Evolutionary conservation across 2,329 filamentous ascomycete species (phyloP), one percentile per base, ranked within the genome.

Genomic region (Corniculantispora saksenae): DNA sequence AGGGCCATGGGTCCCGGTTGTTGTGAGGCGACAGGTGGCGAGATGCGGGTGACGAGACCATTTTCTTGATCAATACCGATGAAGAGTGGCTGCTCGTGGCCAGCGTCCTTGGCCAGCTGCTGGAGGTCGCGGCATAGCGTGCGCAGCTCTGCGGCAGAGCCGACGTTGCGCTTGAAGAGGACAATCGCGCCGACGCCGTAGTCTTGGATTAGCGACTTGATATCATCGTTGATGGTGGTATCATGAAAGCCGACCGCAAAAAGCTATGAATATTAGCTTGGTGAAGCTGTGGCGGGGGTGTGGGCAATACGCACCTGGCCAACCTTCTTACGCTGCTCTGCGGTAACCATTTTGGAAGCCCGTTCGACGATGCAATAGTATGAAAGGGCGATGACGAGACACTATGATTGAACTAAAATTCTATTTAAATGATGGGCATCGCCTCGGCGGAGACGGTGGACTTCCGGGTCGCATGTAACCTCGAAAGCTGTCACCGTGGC

Each of bases 51-150:
- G 1, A 73, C 70, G 19, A 73, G 67, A 15, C 71, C 71, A 38
- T 72, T 72, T 45, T 73, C 71, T 55, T 73, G 71, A 54, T 73
- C 71, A 53, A 73, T 73, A 50, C 70, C 71, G 35, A 73, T 68
- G 65, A 73, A 67, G 3, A 73, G 67, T 32, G 71, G 71, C 35
- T 70, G 70, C 3, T 48, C 56, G 53, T 73, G 71, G 35, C 69
- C 69, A n/a, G 70, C 69, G 12, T 70, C 68, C 19, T 63, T 68
- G 48, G 71, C 71, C 15, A 71, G 59, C 47, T 61, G 43, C 67
- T 73, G 71, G 13, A 73, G 66, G 10, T 66, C 70, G 7, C 64
- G 66, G 54, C 69, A 71, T 5, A 73, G 67, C n/a, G 60, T 23
- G 47, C 68, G 70, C 3, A 73, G 59, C 55, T 71, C 66, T 6